Evolutionary conservation across 495 filamentous ascomycete genomes (phyloP).

Genomic region (Terfezia claveryi): DNA sequence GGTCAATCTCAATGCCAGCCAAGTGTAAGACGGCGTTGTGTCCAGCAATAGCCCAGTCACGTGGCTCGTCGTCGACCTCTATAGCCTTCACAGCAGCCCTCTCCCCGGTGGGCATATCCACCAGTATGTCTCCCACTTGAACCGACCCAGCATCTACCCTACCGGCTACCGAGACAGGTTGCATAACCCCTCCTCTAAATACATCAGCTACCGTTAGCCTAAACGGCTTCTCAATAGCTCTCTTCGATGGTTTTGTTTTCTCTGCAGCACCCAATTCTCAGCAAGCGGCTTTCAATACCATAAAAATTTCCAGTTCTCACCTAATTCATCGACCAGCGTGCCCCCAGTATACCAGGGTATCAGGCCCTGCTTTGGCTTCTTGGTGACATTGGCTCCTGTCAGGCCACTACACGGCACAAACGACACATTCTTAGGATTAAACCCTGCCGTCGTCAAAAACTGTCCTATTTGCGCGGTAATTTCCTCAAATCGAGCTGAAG

Average conservation of each 20-base stretch:
- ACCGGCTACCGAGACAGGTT: conserved; percentile 59
- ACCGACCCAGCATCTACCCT: conserved; percentile 66
- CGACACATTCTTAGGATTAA: conserved; percentile 51
- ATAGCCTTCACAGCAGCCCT: conserved; percentile 56
- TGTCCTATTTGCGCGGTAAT: conserved; percentile 64
- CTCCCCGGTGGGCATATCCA: conserved; percentile 60
- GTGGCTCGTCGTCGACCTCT: conserved; percentile 45
- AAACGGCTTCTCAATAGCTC: conserved; percentile 56
- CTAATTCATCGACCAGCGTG: conserved; percentile 57
- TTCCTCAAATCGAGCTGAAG: conserved; percentile 55
- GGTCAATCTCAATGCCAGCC: conserved; percentile 60
- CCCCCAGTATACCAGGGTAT: conserved; percentile 54
- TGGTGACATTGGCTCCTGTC: conserved; percentile 63
- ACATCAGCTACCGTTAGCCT: conserved; percentile 48
- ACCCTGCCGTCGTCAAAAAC: conserved; percentile 64
- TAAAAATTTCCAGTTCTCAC: not conserved
- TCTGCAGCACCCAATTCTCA: conserved; percentile 24
- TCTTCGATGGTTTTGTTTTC: conserved; percentile 43
- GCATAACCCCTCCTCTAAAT: conserved; percentile 53
- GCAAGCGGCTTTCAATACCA: too few species aligned
- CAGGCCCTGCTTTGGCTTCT: conserved; percentile 27
- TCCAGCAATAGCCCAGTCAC: conserved; percentile 88
- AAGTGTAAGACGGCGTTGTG: conserved; percentile 72
- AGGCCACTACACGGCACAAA: conserved; percentile 83
- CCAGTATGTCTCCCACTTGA: conserved; percentile 59